Evolutionary conservation across 2,329 filamentous ascomycete species (phyloP).

Genomic region (Fusarium marasasianum): DNA sequence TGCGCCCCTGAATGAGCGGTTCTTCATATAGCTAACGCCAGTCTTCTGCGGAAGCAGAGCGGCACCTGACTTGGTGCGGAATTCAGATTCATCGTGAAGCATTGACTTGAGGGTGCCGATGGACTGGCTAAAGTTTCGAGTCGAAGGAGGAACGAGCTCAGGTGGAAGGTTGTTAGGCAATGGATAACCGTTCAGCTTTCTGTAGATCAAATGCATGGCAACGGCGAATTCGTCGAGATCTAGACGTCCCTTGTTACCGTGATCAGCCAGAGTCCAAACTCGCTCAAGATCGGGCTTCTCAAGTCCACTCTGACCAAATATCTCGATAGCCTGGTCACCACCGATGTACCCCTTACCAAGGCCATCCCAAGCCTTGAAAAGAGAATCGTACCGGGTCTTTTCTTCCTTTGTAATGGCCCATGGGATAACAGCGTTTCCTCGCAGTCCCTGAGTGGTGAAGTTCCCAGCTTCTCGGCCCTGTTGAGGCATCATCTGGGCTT

Average conservation of each 20-base stretch:
- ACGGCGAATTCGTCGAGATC: conserved; percentile 98
- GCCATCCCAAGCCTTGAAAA: conserved; percentile 97
- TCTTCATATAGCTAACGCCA: conserved; percentile 98
- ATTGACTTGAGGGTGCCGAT: conserved; percentile 93
- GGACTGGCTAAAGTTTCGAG: conserved; percentile 90
- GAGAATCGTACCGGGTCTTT: conserved; percentile 93
- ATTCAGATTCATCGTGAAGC: conserved; percentile 88
- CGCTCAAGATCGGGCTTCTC: conserved; percentile 90
- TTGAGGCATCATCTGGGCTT: conserved; percentile 97
- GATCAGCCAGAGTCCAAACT: conserved; percentile 94
- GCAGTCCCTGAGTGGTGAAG: conserved; percentile 86
- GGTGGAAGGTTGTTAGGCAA: conserved; percentile 87
- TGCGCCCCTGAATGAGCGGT: conserved; percentile 83
- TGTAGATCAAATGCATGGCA: conserved; percentile 98
- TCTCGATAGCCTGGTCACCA: conserved; percentile 93
- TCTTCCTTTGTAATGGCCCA: conserved; percentile 99
- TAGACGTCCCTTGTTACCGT: conserved; percentile 91
- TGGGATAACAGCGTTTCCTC: conserved; percentile 93
- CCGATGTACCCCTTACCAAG: conserved; percentile 91
- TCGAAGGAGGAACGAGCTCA: conserved; percentile 93
- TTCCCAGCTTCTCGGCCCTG: conserved; percentile 84
- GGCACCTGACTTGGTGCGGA: conserved; percentile 87
- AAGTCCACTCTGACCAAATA: conserved; percentile 94
- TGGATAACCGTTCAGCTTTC: conserved; percentile 95
- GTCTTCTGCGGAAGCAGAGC: conserved; percentile 94